A percentile compares a stretch with the other conserved stretches of the same genome.
These are phyloP conservation scores for Candida nonsorbophila DNA, from an alignment of 805 yeast genomes.

Conservation along the genomic window DNA sequence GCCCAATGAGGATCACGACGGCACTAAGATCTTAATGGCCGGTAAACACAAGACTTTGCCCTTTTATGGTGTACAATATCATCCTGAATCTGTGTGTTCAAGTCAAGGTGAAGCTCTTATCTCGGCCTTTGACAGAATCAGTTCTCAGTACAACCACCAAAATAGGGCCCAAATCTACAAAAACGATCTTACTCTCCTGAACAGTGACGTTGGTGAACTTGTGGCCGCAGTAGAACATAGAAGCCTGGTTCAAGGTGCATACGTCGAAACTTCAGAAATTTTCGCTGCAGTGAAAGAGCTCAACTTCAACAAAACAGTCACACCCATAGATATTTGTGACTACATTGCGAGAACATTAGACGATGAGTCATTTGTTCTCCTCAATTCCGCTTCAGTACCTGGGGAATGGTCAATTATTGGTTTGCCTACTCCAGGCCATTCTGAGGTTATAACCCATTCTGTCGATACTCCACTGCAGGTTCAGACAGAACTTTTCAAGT, in stretches of 20 bases:
- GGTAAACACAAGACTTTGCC: conserved; percentile 58
- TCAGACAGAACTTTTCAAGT: conserved; percentile 20
- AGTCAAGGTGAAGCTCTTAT: conserved; percentile 56
- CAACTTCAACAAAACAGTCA: conserved; percentile 10
- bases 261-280: conserved; percentile 1
- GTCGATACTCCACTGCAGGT: conserved; percentile 33
- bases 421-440: conserved; percentile 42
- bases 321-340: conserved; percentile 52
- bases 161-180: conserved; percentile 8
- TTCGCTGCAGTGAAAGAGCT: conserved; percentile 10
- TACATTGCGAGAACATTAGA: conserved; percentile 13
- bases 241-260: conserved; percentile 4
- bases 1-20: conserved; percentile 18
- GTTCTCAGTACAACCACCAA: conserved; percentile 26
- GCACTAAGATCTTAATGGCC: conserved; percentile 63
- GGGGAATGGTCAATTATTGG: conserved; percentile 90
- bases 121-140: conserved; percentile 54
- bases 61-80: conserved; percentile 92
- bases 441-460: conserved; percentile 58
- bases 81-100: conserved; percentile 93
- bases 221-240: conserved; percentile 3
- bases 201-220: conserved; percentile 2
- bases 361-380: conserved; percentile 41
- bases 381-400: conserved; percentile 77
- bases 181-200: background rate